phyloP scores from a whole-genome alignment of 208 protist species.

The Crithidia thermophila region DNA sequence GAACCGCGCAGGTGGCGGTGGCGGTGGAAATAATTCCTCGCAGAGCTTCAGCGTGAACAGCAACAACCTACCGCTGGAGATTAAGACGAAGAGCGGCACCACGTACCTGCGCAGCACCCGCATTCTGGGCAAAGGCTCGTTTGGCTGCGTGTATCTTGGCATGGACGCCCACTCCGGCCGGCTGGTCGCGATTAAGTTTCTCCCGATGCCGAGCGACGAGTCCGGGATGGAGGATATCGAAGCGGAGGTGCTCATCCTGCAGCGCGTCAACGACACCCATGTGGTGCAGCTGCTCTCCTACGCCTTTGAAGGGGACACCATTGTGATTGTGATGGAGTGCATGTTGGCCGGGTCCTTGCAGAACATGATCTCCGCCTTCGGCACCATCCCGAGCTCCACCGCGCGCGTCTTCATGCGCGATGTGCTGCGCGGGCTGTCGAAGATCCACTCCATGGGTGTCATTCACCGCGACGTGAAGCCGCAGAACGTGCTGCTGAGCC shows the following conservation, averaged over 20 bases:
- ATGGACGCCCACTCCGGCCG: slow-evolving; percentile 84
- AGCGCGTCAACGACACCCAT: slow-evolving; percentile 82
- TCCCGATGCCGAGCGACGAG: slow-evolving; percentile 75
- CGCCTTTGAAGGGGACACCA: slow-evolving; percentile 64
- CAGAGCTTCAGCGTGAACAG: slow-evolving; percentile 8
- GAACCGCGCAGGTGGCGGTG: too few species aligned
- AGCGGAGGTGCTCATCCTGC: slow-evolving; percentile 85
- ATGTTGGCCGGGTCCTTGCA: slow-evolving; percentile 88
- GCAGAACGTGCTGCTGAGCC: slow-evolving; percentile 89
- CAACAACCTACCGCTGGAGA: slow-evolving; percentile 45
- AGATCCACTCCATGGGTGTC: slow-evolving; percentile 82
- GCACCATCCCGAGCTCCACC: slow-evolving; percentile 65
- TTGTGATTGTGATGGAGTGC: slow-evolving; percentile 92
- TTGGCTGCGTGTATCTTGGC: slow-evolving; percentile 86
- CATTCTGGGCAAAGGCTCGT: slow-evolving; percentile 87
- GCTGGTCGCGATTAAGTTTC: slow-evolving; percentile 86
- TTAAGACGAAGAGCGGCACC: slow-evolving; percentile 80
- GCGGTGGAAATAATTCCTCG: too few species aligned
- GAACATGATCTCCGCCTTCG: slow-evolving; percentile 76
- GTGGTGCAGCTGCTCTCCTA: slow-evolving; percentile 90
- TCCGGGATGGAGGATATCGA: slow-evolving; percentile 61
- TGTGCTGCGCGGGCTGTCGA: slow-evolving; percentile 79
- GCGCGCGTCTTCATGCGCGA: slow-evolving; percentile 82
- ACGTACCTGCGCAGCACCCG: slow-evolving; percentile 74
- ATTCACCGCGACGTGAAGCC: slow-evolving; percentile 93